Percentiles rank a stretch among this genome's conserved stretches.
These are phyloP conservation scores for Alopecurus myosuroides DNA, from an alignment of 176 grass and related monocot genomes.

Conservation along the genomic window DNA sequence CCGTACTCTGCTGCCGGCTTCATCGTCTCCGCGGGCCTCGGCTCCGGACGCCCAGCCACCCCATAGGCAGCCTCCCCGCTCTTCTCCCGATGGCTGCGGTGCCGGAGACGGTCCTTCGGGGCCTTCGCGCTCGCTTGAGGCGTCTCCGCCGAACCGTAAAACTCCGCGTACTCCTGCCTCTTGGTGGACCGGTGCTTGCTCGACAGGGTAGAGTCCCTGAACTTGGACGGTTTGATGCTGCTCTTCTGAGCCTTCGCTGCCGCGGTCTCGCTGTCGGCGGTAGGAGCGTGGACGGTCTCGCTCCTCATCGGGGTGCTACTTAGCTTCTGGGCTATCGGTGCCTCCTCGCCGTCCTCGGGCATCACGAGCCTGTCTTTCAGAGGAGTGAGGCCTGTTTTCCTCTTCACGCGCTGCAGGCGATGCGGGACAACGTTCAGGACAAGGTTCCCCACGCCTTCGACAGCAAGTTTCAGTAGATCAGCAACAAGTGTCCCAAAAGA, in stretches of 20 bases:
- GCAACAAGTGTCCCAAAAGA: slow-evolving; percentile 75
- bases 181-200: slow-evolving; percentile 90
- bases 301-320: slow-evolving; percentile 49
- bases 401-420: slow-evolving; percentile 23
- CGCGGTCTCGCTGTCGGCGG: slow-evolving; percentile 23
- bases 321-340: slow-evolving; percentile 49
- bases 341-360: slow-evolving; percentile 58
- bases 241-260: slow-evolving; percentile 57
- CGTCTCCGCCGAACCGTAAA: slow-evolving; percentile 57
- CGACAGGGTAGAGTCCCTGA: slow-evolving; percentile 76
- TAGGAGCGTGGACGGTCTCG: slow-evolving; percentile 48
- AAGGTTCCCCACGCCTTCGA: slow-evolving; percentile 72
- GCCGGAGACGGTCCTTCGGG: slow-evolving; percentile 69
- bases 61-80: slow-evolving; percentile 50
- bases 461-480: slow-evolving; percentile 67
- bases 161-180: slow-evolving; percentile 67
- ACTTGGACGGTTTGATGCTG: slow-evolving; percentile 53
- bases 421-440: slow-evolving; percentile 58
- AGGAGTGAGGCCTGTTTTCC: slow-evolving; percentile 52
- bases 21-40: slow-evolving; percentile 26
- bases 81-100: slow-evolving; percentile 73
- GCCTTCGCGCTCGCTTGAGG: slow-evolving; percentile 45
- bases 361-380: slow-evolving; percentile 73
- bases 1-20: slow-evolving; percentile 44
- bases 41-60: slow-evolving; percentile 34